phyloP scores from a whole-genome alignment of 805 yeast species.

The Suhomyces xylopsoci region DNA sequence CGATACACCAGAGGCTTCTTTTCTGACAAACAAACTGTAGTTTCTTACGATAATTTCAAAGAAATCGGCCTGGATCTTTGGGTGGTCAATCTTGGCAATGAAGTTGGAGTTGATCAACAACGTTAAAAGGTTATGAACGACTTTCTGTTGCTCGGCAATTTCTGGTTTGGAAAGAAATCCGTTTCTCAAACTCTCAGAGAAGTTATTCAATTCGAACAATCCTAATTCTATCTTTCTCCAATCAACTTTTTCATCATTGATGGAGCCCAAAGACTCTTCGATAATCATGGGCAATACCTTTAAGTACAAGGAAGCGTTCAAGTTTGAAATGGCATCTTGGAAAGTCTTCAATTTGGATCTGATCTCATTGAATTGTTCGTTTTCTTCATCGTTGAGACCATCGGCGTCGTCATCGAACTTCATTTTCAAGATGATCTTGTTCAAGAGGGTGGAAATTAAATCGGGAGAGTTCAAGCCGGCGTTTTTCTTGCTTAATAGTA shows the following conservation, averaged over 20 bases:
- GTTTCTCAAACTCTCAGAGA: slow-evolving; percentile 75
- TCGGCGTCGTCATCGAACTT: slow-evolving; percentile 75
- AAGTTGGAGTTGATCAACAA: slow-evolving; percentile 49
- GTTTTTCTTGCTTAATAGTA: slow-evolving; percentile 64
- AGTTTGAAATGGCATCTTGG: slow-evolving; percentile 72
- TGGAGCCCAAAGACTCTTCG: slow-evolving; percentile 37
- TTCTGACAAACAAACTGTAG: slow-evolving; percentile 51
- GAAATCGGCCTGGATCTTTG: slow-evolving; percentile 75
- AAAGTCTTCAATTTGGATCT: slow-evolving; percentile 70
- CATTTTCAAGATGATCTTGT: slow-evolving; percentile 72
- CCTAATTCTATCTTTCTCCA: slow-evolving; percentile 91
- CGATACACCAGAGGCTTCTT: background rate
- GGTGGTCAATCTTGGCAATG: slow-evolving; percentile 57
- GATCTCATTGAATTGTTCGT: slow-evolving; percentile 76
- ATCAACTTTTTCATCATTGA: slow-evolving; percentile 35
- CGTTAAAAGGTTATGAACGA: slow-evolving; percentile 57
- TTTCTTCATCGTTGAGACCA: slow-evolving; percentile 58
- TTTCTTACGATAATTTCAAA: slow-evolving; percentile 86
- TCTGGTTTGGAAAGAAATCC: slow-evolving; percentile 68
- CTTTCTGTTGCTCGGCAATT: slow-evolving; percentile 55
- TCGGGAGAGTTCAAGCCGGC: slow-evolving; percentile 37
- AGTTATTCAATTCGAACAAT: slow-evolving; percentile 72
- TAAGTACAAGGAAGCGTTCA: slow-evolving; percentile 58
- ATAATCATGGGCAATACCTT: slow-evolving; percentile 62
- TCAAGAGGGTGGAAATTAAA: slow-evolving; percentile 59